Evolutionary conservation across 1,284 basidiomycete genomes (phyloP).

Genomic region (Fomitopsis palustris): DNA sequence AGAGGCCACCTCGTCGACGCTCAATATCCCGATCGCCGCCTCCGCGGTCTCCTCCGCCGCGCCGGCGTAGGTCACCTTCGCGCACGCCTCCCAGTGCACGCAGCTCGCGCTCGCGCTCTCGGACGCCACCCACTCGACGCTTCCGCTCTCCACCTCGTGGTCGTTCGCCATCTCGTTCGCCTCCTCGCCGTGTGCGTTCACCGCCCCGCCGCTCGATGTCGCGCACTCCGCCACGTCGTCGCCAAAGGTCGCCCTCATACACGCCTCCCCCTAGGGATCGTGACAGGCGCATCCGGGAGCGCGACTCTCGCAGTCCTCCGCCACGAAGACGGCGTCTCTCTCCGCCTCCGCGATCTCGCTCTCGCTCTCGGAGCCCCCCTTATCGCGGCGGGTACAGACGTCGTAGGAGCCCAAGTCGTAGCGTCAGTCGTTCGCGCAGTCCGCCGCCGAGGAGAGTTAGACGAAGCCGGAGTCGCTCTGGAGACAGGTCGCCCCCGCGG

Average conservation of each 20-base stretch:
- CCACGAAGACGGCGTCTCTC: constrained; percentile 50
- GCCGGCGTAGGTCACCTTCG: constrained; percentile 34
- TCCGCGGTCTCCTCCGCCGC: constrained; percentile 25
- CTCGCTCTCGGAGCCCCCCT: constrained; percentile 21
- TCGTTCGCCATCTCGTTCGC: constrained; percentile 21
- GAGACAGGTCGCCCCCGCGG: constrained; percentile 19
- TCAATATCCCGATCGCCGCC: constrained; percentile 33
- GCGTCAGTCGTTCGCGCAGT: constrained; percentile 32
- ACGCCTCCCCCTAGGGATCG: constrained; percentile 42
- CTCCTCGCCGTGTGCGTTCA: constrained; percentile 19
- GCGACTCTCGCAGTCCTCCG: constrained; percentile 57
- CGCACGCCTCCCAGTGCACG: constrained; percentile 25
- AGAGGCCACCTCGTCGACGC: constrained; percentile 44
- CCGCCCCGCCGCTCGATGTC: constrained; percentile 19
- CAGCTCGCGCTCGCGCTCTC: constrained; percentile 20
- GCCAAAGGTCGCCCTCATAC: constrained; percentile 38
- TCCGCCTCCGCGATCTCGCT: constrained; percentile 32
- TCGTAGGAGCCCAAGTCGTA: constrained; percentile 22
- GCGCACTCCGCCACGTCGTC: constrained; percentile 25
- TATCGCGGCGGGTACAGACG: constrained; percentile 18
- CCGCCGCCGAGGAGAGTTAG: constrained; percentile 33
- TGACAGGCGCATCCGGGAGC: constrained; percentile 31
- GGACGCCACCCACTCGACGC: constrained; percentile 26
- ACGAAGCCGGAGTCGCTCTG: constrained; percentile 15
- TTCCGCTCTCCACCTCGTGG: constrained; percentile 30